Conservation (phyloP, 441 rosid species). For the Capsella rubella region DNA sequence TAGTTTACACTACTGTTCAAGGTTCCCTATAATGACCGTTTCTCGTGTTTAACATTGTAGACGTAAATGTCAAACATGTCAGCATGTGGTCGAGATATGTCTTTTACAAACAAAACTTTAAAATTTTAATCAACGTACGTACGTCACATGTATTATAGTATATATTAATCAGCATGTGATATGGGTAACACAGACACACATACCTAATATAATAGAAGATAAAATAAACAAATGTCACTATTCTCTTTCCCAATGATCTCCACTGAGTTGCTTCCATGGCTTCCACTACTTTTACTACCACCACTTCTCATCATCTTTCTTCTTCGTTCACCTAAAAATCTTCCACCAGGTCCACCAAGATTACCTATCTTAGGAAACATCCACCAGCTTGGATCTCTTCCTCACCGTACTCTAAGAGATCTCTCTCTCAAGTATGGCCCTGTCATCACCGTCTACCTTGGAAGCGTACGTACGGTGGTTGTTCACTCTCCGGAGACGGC, state of each 20-base stretch:
- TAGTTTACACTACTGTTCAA: background rate
- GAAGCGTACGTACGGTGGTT: conserved; percentile 47
- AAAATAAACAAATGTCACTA: conserved; percentile 26
- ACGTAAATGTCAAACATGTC: background rate
- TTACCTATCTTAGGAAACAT: conserved; percentile 68
- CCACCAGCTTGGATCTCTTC: conserved; percentile 58
- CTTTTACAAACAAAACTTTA: background rate
- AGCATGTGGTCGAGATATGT: background rate
- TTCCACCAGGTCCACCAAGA: conserved; percentile 65
- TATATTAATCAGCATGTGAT: no score
- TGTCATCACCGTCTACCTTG: conserved; percentile 57
- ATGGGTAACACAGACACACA: background rate
- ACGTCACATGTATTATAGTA: no score
- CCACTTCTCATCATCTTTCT: conserved; percentile 33
- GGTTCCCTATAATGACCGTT: background rate
- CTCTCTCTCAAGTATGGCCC: conserved; percentile 60
- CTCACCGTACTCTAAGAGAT: conserved; percentile 48
- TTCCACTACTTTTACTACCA: conserved; percentile 34
- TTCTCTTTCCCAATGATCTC: conserved; percentile 7
- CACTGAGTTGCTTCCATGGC: conserved; percentile 39
- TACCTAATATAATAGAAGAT: background rate
- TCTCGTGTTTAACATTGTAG: background rate
- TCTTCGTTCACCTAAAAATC: conserved; percentile 26
- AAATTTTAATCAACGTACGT: no score
- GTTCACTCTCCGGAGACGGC: conserved; percentile 66